phyloP scores from a whole-genome alignment of 2,329 filamentous ascomycete species.

The Lecanosticta acicola region DNA sequence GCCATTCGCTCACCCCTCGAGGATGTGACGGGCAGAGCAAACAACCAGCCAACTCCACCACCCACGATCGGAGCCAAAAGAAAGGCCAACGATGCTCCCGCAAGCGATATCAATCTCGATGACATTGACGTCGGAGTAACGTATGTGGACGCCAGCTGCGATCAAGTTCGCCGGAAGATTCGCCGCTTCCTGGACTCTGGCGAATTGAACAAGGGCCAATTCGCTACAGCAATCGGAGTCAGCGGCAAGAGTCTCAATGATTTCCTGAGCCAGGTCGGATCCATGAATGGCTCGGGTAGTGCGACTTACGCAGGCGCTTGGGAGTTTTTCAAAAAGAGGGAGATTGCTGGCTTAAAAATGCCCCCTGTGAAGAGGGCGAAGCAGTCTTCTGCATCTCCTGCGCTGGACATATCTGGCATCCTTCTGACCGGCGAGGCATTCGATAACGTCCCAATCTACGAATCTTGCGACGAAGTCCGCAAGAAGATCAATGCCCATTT shows the following conservation, averaged over 20 bases:
- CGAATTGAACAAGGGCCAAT: constrained; percentile 43
- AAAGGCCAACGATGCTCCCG: constrained; percentile 3
- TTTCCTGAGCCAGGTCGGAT: constrained; percentile 49
- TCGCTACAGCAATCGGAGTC: constrained; percentile 37
- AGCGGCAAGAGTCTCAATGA: constrained; percentile 33
- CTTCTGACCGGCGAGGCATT: constrained; percentile 45
- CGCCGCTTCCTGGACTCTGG: constrained; percentile 38
- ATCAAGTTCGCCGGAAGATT: constrained; percentile 40
- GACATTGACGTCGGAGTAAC: constrained; percentile 15
- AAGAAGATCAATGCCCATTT: constrained; percentile 52
- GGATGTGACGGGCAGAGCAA: no score
- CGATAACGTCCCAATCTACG: constrained; percentile 46
- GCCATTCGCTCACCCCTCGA: no score
- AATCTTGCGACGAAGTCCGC: constrained; percentile 55
- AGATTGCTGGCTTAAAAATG: constrained; percentile 43
- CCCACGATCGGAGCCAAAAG: constrained; percentile 9
- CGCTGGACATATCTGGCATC: constrained; percentile 39
- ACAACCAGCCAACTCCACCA: neutral
- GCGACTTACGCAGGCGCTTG: constrained; percentile 29
- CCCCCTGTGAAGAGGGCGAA: constrained; percentile 31
- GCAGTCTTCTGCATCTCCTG: constrained; percentile 26
- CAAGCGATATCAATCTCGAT: constrained; percentile 6
- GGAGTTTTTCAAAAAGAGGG: constrained; percentile 48
- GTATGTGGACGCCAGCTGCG: constrained; percentile 17
- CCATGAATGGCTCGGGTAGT: constrained; percentile 32